These are phyloP conservation scores for Neckera pumila DNA, from an alignment of 225 moss, liverwort and hornwort genomes.

Conservation along the genomic window DNA sequence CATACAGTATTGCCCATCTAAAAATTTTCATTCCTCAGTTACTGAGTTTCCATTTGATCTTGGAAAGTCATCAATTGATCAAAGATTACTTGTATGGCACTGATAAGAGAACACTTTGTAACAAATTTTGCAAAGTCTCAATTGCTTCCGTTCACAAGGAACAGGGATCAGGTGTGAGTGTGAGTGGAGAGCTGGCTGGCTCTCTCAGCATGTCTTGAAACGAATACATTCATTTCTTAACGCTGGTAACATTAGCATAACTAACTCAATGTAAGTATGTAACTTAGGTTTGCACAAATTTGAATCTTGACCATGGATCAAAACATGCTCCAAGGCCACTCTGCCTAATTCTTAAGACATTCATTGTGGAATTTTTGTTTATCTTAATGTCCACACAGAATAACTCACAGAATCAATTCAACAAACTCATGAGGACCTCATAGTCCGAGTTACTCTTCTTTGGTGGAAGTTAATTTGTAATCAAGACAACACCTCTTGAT, in stretches of 20 bases:
- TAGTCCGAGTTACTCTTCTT: not conserved
- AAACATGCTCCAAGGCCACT: not conserved
- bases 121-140: not conserved
- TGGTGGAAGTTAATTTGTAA: not conserved
- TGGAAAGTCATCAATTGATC: not conserved
- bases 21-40: too few relatives aligned
- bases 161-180: not conserved
- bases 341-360: not conserved
- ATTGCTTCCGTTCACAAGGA: accelerated
- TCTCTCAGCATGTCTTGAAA: not conserved
- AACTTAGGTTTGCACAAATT: too few relatives aligned
- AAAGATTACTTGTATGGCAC: too few relatives aligned
- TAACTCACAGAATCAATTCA: not conserved
- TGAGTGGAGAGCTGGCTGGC: not conserved
- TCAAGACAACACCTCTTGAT: not conserved
- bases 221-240: too few relatives aligned
- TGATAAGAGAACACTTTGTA: not conserved
- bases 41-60: not conserved
- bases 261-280: not conserved
- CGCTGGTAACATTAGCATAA: too few relatives aligned
- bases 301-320: not conserved
- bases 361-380: not conserved
- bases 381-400: not conserved
- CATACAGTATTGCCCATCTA: too few relatives aligned
- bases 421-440: not conserved